Base-by-base conservation (phyloP, 2,329 filamentous ascomycete species). In the Paecilomyces variotii region DNA sequence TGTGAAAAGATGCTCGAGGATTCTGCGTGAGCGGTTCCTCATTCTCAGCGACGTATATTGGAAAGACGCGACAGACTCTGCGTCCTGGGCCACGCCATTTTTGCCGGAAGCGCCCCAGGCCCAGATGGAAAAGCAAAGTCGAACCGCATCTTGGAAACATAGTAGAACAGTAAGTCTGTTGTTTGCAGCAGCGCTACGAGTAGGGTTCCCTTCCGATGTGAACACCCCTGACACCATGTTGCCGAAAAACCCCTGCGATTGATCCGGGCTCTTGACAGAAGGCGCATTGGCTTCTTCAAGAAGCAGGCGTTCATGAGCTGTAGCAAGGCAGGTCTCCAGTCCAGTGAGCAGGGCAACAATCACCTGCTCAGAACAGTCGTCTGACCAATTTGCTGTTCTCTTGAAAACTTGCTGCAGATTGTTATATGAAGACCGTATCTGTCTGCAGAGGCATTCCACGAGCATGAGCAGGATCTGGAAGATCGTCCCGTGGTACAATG, bases 91-190 rank as follows among this genome's bases (percentile, higher is more conserved):
- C 32, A 67, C 60, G 19, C 67, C 67, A 54, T 60, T 67, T 54
- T 67, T 67, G 60, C 71, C 80, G 76, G 66, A 87, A 4, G 89
- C 83, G 12, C 83, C 90, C 93, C 94, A 99, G 0, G 90, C 89
- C 94, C 95, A 99, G 56, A 99, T 96, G 11, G 82, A 85, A 70
- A 96, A 95, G 73, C 92, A 96, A 55, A 96, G 89, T 26, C 91
- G 86, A 59, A 97, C 90, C 0, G 92, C 91, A 71, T 99, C 95
- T 72, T 97, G 93, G 70, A 99, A 96, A 10, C 92, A 95, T n/a
- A 99, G 80, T 51, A 97, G 81, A 24, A 99, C 93, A 0, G 94
- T 97, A 25, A 99, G 80, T 53, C 93, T 85, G 66, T 94, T 93
- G 68, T 97, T 99, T 7, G 92, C 91, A n/a, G 90, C 91, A 6